Conservation (phyloP, 106 monocot species). For the Ottelia alismoides region DNA sequence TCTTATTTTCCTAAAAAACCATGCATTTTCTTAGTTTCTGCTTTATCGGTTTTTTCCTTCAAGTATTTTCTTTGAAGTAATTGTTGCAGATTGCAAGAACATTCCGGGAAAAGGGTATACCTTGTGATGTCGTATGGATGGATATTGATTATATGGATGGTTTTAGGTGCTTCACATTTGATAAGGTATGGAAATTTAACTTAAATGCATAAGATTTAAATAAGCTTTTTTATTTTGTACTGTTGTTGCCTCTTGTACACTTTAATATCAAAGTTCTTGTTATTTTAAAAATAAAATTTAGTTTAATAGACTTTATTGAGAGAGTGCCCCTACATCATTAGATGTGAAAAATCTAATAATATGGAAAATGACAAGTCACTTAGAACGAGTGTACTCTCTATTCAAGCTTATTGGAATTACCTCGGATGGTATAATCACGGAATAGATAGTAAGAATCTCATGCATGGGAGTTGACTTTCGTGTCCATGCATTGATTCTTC, state of each 20-base stretch:
- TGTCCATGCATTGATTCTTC: too few species aligned
- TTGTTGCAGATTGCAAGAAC: slow-evolving; percentile 66
- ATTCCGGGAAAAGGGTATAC: slow-evolving; percentile 86
- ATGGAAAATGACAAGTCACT: too few species aligned
- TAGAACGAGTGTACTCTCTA: too few species aligned
- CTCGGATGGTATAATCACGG: too few species aligned
- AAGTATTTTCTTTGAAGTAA: background rate
- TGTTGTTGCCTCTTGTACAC: background rate
- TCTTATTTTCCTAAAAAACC: background rate
- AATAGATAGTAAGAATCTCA: too few species aligned
- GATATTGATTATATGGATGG: slow-evolving; percentile 99
- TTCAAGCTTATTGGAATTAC: too few species aligned
- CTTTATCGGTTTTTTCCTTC: background rate
- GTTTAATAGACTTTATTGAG: background rate
- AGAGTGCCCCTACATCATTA: too few species aligned
- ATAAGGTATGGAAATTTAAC: slow-evolving; percentile 32
- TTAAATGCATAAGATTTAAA: background rate
- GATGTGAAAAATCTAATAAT: too few species aligned
- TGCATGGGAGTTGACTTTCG: too few species aligned
- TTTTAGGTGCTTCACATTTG: slow-evolving; percentile 94
- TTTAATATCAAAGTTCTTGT: background rate
- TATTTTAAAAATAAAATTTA: background rate
- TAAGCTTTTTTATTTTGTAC: background rate
- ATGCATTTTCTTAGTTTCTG: background rate
- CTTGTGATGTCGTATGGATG: slow-evolving; percentile 99